Base-by-base conservation (phyloP, 805 yeast species). In the Ogataea thermomethanolica region DNA sequence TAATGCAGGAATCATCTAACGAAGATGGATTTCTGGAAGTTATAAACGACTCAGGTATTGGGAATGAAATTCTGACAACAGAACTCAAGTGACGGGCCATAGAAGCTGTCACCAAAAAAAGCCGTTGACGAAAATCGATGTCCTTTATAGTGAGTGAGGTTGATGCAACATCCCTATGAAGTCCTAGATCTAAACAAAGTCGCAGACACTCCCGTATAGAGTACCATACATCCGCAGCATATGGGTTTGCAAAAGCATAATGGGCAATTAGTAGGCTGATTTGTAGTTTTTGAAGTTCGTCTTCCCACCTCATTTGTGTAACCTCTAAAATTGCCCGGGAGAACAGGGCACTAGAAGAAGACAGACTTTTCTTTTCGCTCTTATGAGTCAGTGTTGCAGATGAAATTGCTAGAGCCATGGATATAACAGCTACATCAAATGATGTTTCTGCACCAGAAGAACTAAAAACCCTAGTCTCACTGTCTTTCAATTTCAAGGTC, bases 191-290 rank as follows among this genome's bases (percentile, higher is more conserved):
- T 13, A 44, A 17, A 24, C 44, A 44, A 25, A 46, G 12, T 20
- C 48, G 8, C n/a, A 46, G 21, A 13, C 41, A 28, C 28, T 46
- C 50, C 12, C 48, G 9, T 7, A 44, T 22, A 5, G 48, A 15
- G 38, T 26, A 41, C 48, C 50, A 46, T 8, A 41, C 40, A 30
- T 46, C 41, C 12, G 50, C 48, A 2, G 48, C 50, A 14, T 44
- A 44, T 9, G 50, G 50, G 22, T 46, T 46, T 8, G 50, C 50
- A 44, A 46, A 44, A 10, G 44, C 50, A 34, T 46, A 46, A 30
- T 46, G 50, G 4, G 50, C 50, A 2, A 41, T 39, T 11, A 46
- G 34, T 12, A 46, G 32, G 8, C 35, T 35, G 6, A 40, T 30
- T 24, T 46, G 46, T 4, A 46, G 32, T 25, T 44, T 46, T 17